These are phyloP conservation scores for Cyberlindnera subsufficiens DNA, from an alignment of 805 yeast species.

Conservation along the genomic window DNA sequence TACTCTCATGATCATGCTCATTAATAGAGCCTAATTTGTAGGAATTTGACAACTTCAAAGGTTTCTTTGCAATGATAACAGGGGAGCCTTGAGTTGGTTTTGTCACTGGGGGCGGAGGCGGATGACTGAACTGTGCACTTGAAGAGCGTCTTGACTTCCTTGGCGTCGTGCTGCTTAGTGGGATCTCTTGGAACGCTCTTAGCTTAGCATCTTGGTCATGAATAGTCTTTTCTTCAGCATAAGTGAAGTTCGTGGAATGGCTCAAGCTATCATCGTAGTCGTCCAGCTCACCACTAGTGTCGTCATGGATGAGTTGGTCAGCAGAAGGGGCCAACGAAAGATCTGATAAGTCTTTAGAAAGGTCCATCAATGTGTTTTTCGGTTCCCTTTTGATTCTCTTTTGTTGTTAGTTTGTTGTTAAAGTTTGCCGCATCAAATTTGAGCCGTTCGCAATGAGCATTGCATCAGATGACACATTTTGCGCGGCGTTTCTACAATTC, in stretches of 20 bases:
- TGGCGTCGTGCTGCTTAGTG: conserved; percentile 19
- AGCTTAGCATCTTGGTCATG: conserved; percentile 65
- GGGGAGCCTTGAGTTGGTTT: conserved; percentile 19
- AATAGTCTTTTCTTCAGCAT: conserved; percentile 58
- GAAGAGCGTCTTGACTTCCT: conserved; percentile 28
- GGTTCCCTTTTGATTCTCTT: too few relatives aligned
- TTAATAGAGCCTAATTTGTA: conserved; percentile 41
- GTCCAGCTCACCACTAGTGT: neutral
- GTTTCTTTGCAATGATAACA: conserved; percentile 8
- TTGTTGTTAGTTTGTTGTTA: too few relatives aligned
- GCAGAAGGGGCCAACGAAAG: neutral
- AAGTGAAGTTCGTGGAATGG: conserved; percentile 52
- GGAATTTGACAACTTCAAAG: conserved; percentile 11
- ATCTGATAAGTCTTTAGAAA: conserved; percentile 1
- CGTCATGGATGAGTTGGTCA: neutral
- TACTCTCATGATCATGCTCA: conserved; percentile 43
- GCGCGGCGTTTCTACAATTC: too few relatives aligned
- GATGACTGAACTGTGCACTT: conserved; percentile 29
- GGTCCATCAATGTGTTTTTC: neutral
- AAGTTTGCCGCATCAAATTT: too few relatives aligned
- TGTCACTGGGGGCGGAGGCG: conserved; percentile 33
- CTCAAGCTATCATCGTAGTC: neutral
- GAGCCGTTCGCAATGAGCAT: too few relatives aligned
- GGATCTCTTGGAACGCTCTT: conserved; percentile 42
- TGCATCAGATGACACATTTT: too few relatives aligned